Base-by-base conservation (phyloP, 1,139 yeast species). In the Magnusiomyces paraingens region DNA sequence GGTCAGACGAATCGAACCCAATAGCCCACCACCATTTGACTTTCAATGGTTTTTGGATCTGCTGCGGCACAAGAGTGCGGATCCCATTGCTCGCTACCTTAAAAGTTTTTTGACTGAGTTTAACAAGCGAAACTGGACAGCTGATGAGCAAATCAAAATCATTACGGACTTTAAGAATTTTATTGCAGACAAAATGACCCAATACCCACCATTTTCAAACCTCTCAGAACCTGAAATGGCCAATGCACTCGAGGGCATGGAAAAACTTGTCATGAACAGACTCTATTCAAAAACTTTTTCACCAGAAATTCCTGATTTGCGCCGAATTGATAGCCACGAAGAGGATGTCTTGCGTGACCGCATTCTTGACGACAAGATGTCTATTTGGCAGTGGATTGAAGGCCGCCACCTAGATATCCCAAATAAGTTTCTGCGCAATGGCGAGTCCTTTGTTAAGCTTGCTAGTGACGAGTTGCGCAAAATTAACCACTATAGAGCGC, bases 211-310 rank as follows among this genome's bases (percentile, higher is more conserved):
- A 0, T 93, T 91, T 68, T 77, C 80, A 36, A 73, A 81, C 1
- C 78, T 90, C 76, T 81, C 79, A 21, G 79, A 75, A 2, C 77
- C 77, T 38, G 81, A 80, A 54, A 72, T 86, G 56, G 83, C 79
- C 47, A 91, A 91, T 64, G 85, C 95, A 1, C 73, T 85, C 59
- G 97, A 90, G 64, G 99, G 99, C 0, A 77, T 93, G 66, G 99
- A 94, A 68, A 94, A 94, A 66, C 76, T 94, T 44, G 76, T 94
- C 10, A 89, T 91, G 95, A 91, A 93, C 57, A 76, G 96, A 61
- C 70, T 94, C 3, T 91, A 90, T 66, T 76, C 76, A 1, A 81
- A 79, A 54, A 86, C 94, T 42, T 94, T 87, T 65, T 83, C 97
- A 0, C 98, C 98, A 0, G 84, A 78, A 53, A 79, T 88, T 22